Conservation (phyloP, 768 basidiomycete species). For the Boletus rubropictus region DNA sequence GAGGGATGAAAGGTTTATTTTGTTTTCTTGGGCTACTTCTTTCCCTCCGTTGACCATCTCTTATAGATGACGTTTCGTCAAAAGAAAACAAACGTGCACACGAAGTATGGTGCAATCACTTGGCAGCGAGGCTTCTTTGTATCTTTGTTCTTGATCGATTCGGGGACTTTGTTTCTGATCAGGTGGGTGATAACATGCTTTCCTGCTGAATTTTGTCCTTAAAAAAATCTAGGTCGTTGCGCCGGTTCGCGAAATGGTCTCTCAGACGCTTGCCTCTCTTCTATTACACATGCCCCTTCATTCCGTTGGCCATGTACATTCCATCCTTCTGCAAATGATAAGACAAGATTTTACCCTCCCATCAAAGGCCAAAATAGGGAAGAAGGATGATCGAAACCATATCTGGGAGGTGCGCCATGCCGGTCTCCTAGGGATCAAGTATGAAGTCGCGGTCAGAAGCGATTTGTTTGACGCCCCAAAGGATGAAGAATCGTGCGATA, state of each 20-base stretch:
- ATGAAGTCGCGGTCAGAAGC: slow-evolving; percentile 90
- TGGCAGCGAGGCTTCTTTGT: slow-evolving; percentile 80
- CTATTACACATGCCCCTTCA: slow-evolving; percentile 83
- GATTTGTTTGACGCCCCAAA: slow-evolving; percentile 58
- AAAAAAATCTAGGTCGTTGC: slow-evolving; percentile 64
- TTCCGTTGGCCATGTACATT: slow-evolving; percentile 75
- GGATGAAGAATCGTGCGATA: slow-evolving; percentile 33
- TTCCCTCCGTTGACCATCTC: neutral
- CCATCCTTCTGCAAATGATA: slow-evolving; percentile 87
- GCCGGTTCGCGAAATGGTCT: slow-evolving; percentile 93
- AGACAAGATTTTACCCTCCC: slow-evolving; percentile 69
- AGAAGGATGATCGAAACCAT: slow-evolving; percentile 44
- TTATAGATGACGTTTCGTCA: slow-evolving; percentile 44
- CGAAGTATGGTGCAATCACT: slow-evolving; percentile 84
- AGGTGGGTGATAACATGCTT: slow-evolving; percentile 35
- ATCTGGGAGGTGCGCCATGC: slow-evolving; percentile 98
- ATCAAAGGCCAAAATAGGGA: slow-evolving; percentile 29
- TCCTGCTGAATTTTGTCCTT: neutral
- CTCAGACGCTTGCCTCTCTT: slow-evolving; percentile 87
- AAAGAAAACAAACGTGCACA: slow-evolving; percentile 63
- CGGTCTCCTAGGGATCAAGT: slow-evolving; percentile 95
- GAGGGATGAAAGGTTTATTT: slow-evolving; percentile 69
- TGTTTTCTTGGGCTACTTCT: neutral
- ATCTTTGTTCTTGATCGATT: slow-evolving; percentile 96
- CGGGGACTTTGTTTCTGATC: slow-evolving; percentile 95